Evolutionary conservation across 805 yeast species (phyloP), one percentile per base, ranked within the genome.

Genomic region (Myxozyma monticola): DNA sequence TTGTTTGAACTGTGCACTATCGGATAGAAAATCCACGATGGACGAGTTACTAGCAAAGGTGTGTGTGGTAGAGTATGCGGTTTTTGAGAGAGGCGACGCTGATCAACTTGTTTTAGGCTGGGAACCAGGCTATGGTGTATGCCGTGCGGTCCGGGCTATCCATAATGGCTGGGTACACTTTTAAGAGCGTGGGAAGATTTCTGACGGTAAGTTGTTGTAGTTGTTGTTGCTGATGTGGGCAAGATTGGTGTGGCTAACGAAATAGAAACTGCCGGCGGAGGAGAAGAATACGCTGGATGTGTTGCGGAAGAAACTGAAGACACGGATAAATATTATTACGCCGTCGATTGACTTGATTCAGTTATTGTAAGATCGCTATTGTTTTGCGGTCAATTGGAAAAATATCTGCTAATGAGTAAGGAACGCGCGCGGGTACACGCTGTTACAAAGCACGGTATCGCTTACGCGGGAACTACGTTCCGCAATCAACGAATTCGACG

Each of bases 91-190:
- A n/a, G n/a, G n/a, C n/a, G n/a, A n/a, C n/a, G n/a, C n/a, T n/a
- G n/a, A n/a, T n/a, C n/a, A n/a, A n/a, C n/a, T n/a, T n/a, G n/a
- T n/a, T 71, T 3, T 72, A 74, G 67, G 93, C 93, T 2, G 85
- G 89, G 26, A 79, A 79, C 43, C 89, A 85, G 57, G 86, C 87
- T 1, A 85, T 85, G n/a, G 77, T 88, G 1, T 83, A 85, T 68
- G 95, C 90, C 8, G 79, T 85, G 24, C 72, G 84, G 49, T 84
- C 90, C 1, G 88, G 93, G 0, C 77, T 85, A 28, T 80, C 88
- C 1, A 59, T 85, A 18, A 93, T 90, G 0, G 80, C 89, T 0
- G 79, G 84, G 0, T 85, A 79, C 67, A 89, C 90, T 20, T 73
- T 85, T 36, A 80, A 78, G 50, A 79, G 84, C 0, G 77, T 85